These are phyloP conservation scores for Biscogniauxia mediterranea DNA, from an alignment of 2,329 filamentous ascomycete genomes.

Conservation along the genomic window DNA sequence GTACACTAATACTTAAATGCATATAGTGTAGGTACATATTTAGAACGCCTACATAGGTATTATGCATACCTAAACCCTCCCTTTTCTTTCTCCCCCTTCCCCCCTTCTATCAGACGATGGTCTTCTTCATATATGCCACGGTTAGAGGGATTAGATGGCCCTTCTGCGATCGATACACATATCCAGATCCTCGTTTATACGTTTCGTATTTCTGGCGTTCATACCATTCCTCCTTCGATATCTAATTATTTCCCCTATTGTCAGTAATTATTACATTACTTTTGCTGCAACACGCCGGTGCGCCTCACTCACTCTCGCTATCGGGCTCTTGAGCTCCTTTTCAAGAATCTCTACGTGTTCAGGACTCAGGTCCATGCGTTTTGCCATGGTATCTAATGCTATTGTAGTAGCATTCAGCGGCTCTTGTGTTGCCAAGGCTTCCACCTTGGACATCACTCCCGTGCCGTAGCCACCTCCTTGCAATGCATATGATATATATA, in stretches of 20 bases:
- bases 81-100: no score
- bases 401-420: constrained; percentile 35
- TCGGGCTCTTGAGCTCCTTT: constrained; percentile 23
- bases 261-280: background rate
- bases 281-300: constrained; percentile 1
- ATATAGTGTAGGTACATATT: no score
- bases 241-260: constrained; percentile 11
- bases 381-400: constrained; percentile 37
- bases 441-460: constrained; percentile 36
- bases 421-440: constrained; percentile 30
- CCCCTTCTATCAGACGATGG: constrained; percentile 8
- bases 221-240: constrained; percentile 31
- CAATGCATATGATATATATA: constrained; percentile 41
- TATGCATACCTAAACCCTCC: no score
- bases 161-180: constrained; percentile 13
- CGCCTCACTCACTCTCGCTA: constrained; percentile 26
- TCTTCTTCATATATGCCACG: constrained; percentile 29
- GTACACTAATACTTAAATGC: no score
- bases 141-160: constrained; percentile 16
- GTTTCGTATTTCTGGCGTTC: constrained; percentile 24
- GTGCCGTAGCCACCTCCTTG: constrained; percentile 37
- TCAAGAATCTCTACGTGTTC: constrained; percentile 25
- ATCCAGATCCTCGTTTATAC: constrained; percentile 21
- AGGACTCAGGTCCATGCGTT: constrained; percentile 30
- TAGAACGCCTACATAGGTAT: no score